Evolutionary conservation across 2,329 filamentous ascomycete species (phyloP), one percentile per base, ranked within the genome.

Genomic region (Dactylellina cionopaga): DNA sequence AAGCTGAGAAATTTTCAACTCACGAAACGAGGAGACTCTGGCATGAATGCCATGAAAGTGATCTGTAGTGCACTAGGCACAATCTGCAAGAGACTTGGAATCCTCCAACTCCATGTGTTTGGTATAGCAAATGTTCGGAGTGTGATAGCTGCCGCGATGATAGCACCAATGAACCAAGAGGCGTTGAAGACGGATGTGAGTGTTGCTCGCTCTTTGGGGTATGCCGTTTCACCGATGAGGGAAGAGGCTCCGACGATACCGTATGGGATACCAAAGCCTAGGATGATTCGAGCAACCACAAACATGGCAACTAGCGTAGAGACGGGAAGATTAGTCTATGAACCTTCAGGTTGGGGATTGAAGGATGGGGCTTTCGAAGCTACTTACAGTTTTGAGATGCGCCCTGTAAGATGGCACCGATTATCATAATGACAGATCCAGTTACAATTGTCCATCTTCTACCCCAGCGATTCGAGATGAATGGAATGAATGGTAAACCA

Each of bases 251-350:
- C 84, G 31, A 87, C 84, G 71, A 88, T 88, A 69, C 83, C 84
- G 74, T 85, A 86, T 0, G 85, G 84, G 49, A 88, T 86, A n/a
- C 87, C 87, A 22, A 85, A 84, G 13, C 87, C 87, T n/a, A 88
- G 83, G 24, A 88, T 80, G 66, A 87, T 82, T 62, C 87, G 84
- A 10, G 86, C 82, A 17, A 87, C 79, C 73, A 88, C 85, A 75
- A 87, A 89, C 86, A 88, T 88, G 35, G 78, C 84, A 27, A 82
- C 83, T 85, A 62, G 19, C 25, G 1, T 24, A 33, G 33, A 39
- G 9, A 62, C 37, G 25, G 5, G 7, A 6, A 9, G 2, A 10
- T 49, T 39, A 25, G 39, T 24, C 11, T 35, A 44, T 11, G n/a
- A 5, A 46, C n/a, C 15, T 6, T n/a, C 24, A 35, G 11, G n/a